These are phyloP conservation scores for Heterobasidion annosum DNA, from an alignment of 1,284 basidiomycete species.

Conservation along the genomic window DNA sequence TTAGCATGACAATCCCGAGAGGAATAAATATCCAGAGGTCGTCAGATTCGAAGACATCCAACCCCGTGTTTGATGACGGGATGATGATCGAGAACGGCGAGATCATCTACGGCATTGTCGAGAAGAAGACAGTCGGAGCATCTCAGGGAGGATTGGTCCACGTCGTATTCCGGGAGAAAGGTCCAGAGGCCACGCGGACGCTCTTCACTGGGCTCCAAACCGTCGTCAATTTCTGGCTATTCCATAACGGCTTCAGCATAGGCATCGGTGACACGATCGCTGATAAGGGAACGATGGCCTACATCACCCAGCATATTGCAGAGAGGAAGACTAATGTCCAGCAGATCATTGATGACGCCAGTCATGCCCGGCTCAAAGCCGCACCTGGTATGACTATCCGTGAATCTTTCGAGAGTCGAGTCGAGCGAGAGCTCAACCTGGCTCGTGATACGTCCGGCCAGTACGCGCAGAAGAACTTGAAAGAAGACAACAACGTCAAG, in stretches of 20 bases:
- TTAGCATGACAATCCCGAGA: conserved; percentile 89
- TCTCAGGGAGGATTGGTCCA: conserved; percentile 93
- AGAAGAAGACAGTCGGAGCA: conserved; percentile 97
- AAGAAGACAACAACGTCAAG: conserved; percentile 99
- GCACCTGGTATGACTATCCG: conserved; percentile 98
- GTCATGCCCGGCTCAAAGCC: conserved; percentile 78
- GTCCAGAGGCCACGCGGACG: conserved; percentile 85
- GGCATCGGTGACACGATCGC: conserved; percentile 99
- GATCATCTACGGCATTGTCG: conserved; percentile 90
- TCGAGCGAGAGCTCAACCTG: conserved; percentile 88
- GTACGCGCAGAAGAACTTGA: conserved; percentile 91
- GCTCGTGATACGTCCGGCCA: conserved; percentile 96
- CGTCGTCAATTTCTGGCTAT: conserved; percentile 97
- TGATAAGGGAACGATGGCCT: conserved; percentile 80
- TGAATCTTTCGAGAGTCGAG: conserved; percentile 93
- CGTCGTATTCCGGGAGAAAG: conserved; percentile 96
- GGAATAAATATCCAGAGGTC: conserved; percentile 91
- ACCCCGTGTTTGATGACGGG: conserved; percentile 87
- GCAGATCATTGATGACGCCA: conserved; percentile 69
- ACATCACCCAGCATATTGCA: conserved; percentile 80
- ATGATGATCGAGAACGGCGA: conserved; percentile 98
- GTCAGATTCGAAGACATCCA: conserved; percentile 73
- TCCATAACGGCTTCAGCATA: conserved; percentile 98
- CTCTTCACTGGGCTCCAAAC: conserved; percentile 93
- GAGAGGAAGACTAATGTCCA: conserved; percentile 74